phyloP scores from a whole-genome alignment of 2,329 filamentous ascomycete genomes.

The Exophiala xenobiotica region DNA sequence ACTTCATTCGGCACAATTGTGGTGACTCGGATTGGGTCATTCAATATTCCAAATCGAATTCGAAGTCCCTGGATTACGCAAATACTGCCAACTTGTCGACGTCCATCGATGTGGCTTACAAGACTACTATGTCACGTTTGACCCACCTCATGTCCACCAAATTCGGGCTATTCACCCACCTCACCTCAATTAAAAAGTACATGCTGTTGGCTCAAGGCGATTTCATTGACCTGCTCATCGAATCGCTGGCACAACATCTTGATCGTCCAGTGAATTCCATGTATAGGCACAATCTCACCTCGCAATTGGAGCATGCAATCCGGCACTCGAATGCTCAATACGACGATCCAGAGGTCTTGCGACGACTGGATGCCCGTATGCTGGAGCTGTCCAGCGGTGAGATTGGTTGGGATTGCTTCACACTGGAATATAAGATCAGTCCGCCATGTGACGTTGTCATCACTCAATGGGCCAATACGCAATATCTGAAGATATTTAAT shows the following conservation, averaged over 20 bases:
- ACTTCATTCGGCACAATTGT: constrained; percentile 96
- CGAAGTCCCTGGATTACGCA: constrained; percentile 88
- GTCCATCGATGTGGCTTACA: constrained; percentile 96
- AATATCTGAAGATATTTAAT: constrained; percentile 99
- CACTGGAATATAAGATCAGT: constrained; percentile 96
- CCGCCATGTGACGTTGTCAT: constrained; percentile 95
- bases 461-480: constrained; percentile 89
- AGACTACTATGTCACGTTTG: constrained; percentile 92
- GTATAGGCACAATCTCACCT: constrained; percentile 93
- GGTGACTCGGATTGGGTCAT: constrained; percentile 94
- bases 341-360: constrained; percentile 86
- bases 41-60: constrained; percentile 87
- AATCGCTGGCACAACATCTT: constrained; percentile 86
- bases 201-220: constrained; percentile 92
- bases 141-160: constrained; percentile 93
- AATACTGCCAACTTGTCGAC: constrained; percentile 78
- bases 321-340: constrained; percentile 96
- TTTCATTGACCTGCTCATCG: constrained; percentile 96
- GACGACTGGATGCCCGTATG: constrained; percentile 95
- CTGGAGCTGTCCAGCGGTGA: constrained; percentile 93
- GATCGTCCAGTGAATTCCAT: constrained; percentile 95
- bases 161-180: constrained; percentile 90
- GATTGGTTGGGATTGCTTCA: constrained; percentile 99
- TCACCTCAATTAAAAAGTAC: constrained; percentile 90
- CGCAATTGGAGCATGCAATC: constrained; percentile 96